A percentile compares a stretch with the other conserved stretches of the same genome.
Conservation (phyloP, 2,329 filamentous ascomycete genomes). For the Colletotrichum sp. region DNA sequence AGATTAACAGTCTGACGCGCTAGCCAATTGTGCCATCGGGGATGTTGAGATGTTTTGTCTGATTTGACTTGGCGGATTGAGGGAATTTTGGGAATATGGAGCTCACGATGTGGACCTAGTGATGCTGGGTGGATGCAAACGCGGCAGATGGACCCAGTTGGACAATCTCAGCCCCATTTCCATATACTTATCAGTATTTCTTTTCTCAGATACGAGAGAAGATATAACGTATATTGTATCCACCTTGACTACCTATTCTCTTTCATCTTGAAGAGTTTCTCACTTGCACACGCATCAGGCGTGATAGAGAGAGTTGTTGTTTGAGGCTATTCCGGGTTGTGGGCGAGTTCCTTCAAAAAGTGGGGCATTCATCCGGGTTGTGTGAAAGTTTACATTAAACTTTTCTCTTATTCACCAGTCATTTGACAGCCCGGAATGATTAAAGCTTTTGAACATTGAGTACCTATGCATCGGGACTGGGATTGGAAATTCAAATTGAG, state of each 20-base stretch:
- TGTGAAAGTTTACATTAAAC: not conserved
- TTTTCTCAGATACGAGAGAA: not conserved
- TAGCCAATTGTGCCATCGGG: constrained; percentile 22
- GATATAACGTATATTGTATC: accelerated
- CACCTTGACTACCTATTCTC: not conserved
- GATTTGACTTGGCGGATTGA: not conserved
- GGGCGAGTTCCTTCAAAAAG: not conserved
- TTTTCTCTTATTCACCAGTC: not conserved
- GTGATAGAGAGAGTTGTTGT: not conserved
- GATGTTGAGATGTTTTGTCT: not conserved
- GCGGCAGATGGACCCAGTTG: not conserved
- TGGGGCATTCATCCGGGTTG: not conserved
- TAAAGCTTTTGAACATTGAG: not conserved
- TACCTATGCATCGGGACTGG: not conserved
- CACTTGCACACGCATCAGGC: not conserved
- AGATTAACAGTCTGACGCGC: constrained; percentile 21
- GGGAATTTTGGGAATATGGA: constrained; percentile 5
- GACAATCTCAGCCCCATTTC: not conserved
- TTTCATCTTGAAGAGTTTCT: not conserved
- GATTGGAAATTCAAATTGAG: not conserved
- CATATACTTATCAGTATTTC: not conserved
- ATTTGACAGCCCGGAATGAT: not conserved
- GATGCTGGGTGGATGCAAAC: not conserved
- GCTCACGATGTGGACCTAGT: not conserved
- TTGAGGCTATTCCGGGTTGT: not conserved